A percentile compares a stretch with the other conserved stretches of the same genome.
Conservation (phyloP, 768 basidiomycete genomes). For the Xerocomus spinulosus region DNA sequence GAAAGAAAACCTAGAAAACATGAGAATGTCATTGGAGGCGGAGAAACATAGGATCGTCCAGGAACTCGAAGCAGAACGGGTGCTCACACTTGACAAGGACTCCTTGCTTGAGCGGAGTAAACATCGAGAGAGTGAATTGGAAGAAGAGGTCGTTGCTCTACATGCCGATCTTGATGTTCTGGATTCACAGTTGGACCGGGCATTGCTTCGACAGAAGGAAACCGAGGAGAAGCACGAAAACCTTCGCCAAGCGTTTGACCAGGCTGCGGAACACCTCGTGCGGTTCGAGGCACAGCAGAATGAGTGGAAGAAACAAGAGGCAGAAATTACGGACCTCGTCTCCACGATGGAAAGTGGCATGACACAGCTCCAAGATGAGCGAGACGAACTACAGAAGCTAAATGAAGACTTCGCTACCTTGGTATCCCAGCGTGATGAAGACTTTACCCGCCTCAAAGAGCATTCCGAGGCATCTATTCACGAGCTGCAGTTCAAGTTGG, state of each 20-base stretch:
- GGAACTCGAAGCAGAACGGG: conserved; percentile 77
- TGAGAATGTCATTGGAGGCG: conserved; percentile 78
- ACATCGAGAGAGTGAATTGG: conserved; percentile 76
- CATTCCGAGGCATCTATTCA: conserved; percentile 58
- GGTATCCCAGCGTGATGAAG: conserved; percentile 74
- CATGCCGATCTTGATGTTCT: conserved; percentile 81
- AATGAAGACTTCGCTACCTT: conserved; percentile 68
- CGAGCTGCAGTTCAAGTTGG: conserved; percentile 70
- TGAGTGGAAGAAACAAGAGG: conserved; percentile 60
- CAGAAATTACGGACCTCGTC: conserved; percentile 55
- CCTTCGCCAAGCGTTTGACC: conserved; percentile 68
- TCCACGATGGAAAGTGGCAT: conserved; percentile 55
- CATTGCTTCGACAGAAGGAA: conserved; percentile 72
- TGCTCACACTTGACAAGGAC: conserved; percentile 79
- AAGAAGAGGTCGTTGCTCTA: conserved; percentile 76
- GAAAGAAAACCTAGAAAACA: conserved; percentile 66
- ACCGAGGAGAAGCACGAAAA: conserved; percentile 74
- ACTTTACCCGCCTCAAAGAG: conserved; percentile 68
- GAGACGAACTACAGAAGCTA: conserved; percentile 59
- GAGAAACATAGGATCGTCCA: conserved; percentile 82
- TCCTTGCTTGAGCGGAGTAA: conserved; percentile 77
- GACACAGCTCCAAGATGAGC: conserved; percentile 51
- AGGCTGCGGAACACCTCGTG: conserved; percentile 83
- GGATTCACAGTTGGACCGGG: conserved; percentile 81
- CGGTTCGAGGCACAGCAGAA: conserved; percentile 74